Conservation (phyloP, 371 early-diverging fungal species). For the Basidiobolus meristosporus region DNA sequence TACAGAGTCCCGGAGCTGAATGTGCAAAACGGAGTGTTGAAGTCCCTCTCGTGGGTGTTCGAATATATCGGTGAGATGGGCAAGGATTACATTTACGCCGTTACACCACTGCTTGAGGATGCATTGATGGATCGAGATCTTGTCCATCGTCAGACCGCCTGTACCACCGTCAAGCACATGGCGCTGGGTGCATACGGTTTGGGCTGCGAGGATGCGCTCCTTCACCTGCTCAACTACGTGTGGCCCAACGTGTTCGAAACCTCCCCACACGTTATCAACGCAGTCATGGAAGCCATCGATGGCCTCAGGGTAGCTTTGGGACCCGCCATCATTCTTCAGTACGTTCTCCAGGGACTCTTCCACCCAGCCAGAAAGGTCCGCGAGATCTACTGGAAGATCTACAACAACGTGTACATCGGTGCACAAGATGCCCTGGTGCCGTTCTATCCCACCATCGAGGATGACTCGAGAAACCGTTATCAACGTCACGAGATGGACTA, state of each 20-base stretch:
- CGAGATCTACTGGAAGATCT: constrained; percentile 95
- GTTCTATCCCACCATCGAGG: constrained; percentile 74
- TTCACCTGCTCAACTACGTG: constrained; percentile 86
- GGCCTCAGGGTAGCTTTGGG: constrained; percentile 83
- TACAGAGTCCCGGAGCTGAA: constrained; percentile 95
- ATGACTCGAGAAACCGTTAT: constrained; percentile 55
- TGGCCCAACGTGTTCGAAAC: constrained; percentile 98
- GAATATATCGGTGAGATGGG: constrained; percentile 96
- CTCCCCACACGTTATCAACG: constrained; percentile 88
- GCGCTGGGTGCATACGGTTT: constrained; percentile 79
- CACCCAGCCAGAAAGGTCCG: constrained; percentile 94
- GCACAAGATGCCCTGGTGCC: constrained; percentile 85
- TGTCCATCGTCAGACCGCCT: constrained; percentile 93
- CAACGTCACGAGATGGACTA: constrained; percentile 48
- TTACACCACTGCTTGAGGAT: constrained; percentile 89
- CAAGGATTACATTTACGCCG: constrained; percentile 89
- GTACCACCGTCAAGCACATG: constrained; percentile 78
- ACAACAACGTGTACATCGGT: constrained; percentile 82
- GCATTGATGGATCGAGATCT: constrained; percentile 94
- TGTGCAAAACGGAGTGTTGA: constrained; percentile 95
- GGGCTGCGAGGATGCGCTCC: constrained; percentile 82
- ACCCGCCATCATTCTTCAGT: constrained; percentile 65
- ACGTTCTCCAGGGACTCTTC: constrained; percentile 87
- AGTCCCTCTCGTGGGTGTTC: constrained; percentile 85
- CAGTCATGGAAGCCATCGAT: constrained; percentile 93